phyloP scores from a whole-genome alignment of 1,284 basidiomycete species.

The Serendipita sp. region DNA sequence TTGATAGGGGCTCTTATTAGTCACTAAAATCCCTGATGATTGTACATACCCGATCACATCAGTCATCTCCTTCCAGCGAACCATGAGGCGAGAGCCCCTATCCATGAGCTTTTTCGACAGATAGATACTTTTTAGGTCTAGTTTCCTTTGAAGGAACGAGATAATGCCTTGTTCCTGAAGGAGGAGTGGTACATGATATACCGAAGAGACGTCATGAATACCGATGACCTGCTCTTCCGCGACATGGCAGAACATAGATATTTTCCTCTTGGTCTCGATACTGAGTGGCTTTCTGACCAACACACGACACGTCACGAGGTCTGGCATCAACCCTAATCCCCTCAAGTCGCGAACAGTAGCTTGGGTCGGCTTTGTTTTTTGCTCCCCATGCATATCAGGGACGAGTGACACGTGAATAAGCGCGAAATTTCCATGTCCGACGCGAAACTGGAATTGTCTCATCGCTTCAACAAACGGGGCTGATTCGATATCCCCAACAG shows the following conservation, averaged over 20 bases:
- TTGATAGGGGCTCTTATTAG: constrained; percentile 19
- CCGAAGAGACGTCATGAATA: constrained; percentile 91
- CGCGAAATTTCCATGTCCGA: constrained; percentile 94
- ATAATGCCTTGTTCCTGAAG: constrained; percentile 88
- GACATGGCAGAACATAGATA: constrained; percentile 99
- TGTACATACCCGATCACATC: constrained; percentile 32
- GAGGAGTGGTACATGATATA: constrained; percentile 94
- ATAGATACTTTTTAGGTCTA: constrained; percentile 50
- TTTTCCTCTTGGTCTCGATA: constrained; percentile 81
- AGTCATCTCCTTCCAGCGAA: constrained; percentile 78
- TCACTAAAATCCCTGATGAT: background rate
- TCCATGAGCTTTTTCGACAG: constrained; percentile 41
- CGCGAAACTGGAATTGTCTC: constrained; percentile 98
- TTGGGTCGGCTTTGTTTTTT: constrained; percentile 98
- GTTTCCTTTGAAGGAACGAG: constrained; percentile 67
- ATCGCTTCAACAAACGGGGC: constrained; percentile 97
- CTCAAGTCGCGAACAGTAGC: constrained; percentile 91
- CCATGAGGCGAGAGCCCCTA: constrained; percentile 52
- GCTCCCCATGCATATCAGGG: constrained; percentile 95
- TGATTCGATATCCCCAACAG: constrained; percentile 91
- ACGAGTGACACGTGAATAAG: constrained; percentile 97
- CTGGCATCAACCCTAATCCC: constrained; percentile 85
- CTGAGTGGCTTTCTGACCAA: constrained; percentile 61
- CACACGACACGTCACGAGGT: constrained; percentile 88
- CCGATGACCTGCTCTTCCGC: constrained; percentile 86